These are phyloP conservation scores for Lojkania enalia DNA, from an alignment of 2,329 filamentous ascomycete species.

Conservation along the genomic window DNA sequence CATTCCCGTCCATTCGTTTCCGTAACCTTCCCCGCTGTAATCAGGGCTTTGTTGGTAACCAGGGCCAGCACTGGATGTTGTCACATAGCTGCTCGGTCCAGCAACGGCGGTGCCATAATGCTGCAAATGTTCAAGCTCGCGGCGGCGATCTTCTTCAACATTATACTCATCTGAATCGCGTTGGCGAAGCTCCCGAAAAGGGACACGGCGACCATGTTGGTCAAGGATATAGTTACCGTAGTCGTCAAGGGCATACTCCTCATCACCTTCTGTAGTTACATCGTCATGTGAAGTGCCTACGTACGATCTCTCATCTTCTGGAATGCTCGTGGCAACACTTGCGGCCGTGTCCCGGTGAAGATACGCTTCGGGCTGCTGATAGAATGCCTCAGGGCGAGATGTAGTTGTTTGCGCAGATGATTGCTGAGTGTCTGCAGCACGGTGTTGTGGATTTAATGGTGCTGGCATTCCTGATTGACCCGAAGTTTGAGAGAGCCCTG, in stretches of 20 bases:
- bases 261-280: constrained; percentile 40
- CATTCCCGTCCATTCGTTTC: constrained; percentile 43
- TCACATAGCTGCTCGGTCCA: constrained; percentile 33
- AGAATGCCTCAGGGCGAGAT: constrained; percentile 42
- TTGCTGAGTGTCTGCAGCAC: constrained; percentile 26
- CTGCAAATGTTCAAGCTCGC: constrained; percentile 53
- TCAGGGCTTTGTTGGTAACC: constrained; percentile 32
- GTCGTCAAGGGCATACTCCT: constrained; percentile 44
- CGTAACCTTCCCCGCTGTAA: constrained; percentile 44
- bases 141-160: constrained; percentile 54
- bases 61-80: constrained; percentile 29
- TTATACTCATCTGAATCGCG: constrained; percentile 58
- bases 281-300: constrained; percentile 39
- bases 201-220: constrained; percentile 39
- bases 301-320: constrained; percentile 42
- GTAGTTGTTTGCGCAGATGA: constrained; percentile 25
- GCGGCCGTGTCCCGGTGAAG: constrained; percentile 33
- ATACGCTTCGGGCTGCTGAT: constrained; percentile 44
- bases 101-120: constrained; percentile 47
- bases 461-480: constrained; percentile 30
- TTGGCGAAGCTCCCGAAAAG: constrained; percentile 36
- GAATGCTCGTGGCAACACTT: constrained; percentile 23
- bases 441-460: constrained; percentile 30
- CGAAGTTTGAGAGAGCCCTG: constrained; percentile 20
- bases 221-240: constrained; percentile 44